Conservation (phyloP, 345 rosid genomes). For the Draba incana region DNA sequence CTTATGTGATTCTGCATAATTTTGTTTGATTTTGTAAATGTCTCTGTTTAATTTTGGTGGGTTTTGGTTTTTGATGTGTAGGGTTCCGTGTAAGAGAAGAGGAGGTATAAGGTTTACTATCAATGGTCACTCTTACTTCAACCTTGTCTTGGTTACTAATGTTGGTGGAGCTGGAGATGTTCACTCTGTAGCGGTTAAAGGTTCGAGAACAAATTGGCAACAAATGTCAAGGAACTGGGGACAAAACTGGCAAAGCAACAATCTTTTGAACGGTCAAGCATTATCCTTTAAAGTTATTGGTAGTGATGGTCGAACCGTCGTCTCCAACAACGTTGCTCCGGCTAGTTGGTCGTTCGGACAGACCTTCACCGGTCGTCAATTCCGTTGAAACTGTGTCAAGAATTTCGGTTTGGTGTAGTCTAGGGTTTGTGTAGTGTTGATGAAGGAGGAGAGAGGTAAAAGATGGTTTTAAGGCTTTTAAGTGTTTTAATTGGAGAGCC, state of each 20-base stretch:
- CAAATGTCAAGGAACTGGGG: conserved; percentile 67
- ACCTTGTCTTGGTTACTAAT: conserved; percentile 59
- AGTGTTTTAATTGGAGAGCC: conserved; percentile 39
- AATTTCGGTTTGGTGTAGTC: conserved; percentile 9
- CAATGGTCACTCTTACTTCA: conserved; percentile 64
- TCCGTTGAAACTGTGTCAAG: conserved; percentile 29
- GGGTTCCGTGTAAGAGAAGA: conserved; percentile 60
- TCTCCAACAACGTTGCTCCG: conserved; percentile 50
- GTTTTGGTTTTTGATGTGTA: not conserved
- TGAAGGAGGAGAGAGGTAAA: not conserved
- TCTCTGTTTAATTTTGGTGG: not conserved
- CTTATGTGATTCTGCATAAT: not conserved
- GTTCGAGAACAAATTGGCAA: conserved; percentile 56
- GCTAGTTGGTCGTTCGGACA: conserved; percentile 62
- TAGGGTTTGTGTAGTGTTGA: conserved; percentile 33
- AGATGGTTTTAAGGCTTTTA: conserved; percentile 31
- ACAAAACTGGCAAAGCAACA: conserved; percentile 68
- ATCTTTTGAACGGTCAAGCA: conserved; percentile 50
- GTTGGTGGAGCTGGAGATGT: conserved; percentile 66
- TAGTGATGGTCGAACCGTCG: conserved; percentile 49
- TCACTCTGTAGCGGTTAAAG: conserved; percentile 51
- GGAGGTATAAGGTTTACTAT: conserved; percentile 63
- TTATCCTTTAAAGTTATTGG: conserved; percentile 56
- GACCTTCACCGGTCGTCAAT: conserved; percentile 51
- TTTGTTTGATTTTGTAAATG: not conserved